Base-by-base conservation (phyloP, 768 basidiomycete species). In the Infundibulicybe gibba region DNA sequence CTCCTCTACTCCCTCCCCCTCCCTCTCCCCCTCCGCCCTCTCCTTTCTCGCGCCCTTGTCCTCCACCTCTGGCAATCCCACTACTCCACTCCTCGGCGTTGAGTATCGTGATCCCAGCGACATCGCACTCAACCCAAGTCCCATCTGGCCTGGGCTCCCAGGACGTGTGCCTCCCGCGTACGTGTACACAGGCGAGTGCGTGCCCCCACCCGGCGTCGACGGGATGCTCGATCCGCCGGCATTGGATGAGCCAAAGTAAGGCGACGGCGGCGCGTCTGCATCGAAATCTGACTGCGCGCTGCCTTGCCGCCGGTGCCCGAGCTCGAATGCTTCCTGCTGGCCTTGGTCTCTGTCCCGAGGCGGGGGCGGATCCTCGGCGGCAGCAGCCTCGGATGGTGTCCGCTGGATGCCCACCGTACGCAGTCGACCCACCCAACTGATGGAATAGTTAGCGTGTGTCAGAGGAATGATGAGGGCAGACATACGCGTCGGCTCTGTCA, bases 401-500 rank as follows among this genome's bases (percentile, higher is more conserved):
- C 25, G 25, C 25, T 25, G 85, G 34, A 92, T 66, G 5, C 91
- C 90, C 34, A 94, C 77, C 30, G 85, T 74, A 2, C 87, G 80
- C 13, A 93, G 69, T 3, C 90, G 80, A 40, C 87, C 87, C 31
- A 93, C 87, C 91, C 91, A 94, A 37, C 87, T 89, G 56, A 38
- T 38, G 20, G 45, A 50, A 33, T 14, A 19, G 43, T 32, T 49
- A 40, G 31, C 15, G 40, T 17, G 41, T 40, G 21, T 44, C 44
- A 41, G 20, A 21, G 32, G 44, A 12, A 30, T 48, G 50, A 51
- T 40, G 31, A 50, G 34, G 42, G 21, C 41, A 48, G 6, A 78
- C 84, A 38, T 63, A 91, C 81, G 86, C 79, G 61, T 94, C 93
- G 25, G 92, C 93, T 45, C 85, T 74, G 61, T 94, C 91, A 63